Conservation (phyloP, 1,139 yeast genomes). For the Kodamaea arcana region DNA sequence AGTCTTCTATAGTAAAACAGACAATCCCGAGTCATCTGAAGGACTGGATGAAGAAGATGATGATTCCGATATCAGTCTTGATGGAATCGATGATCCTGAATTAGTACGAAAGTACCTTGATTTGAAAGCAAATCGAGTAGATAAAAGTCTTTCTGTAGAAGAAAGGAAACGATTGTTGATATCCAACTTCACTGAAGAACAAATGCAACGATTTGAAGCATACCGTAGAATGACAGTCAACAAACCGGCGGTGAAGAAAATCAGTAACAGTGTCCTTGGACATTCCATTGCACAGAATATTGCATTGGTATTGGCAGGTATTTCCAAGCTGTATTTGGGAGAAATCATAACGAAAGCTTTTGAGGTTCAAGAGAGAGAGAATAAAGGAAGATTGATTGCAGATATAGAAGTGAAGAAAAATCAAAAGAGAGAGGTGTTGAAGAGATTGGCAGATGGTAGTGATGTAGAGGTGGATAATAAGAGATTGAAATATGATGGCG, state of each 20-base stretch:
- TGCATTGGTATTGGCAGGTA: slow-evolving; percentile 79
- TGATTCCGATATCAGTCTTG: slow-evolving; percentile 22
- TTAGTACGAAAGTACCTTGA: slow-evolving; percentile 30
- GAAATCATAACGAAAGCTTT: slow-evolving; percentile 82
- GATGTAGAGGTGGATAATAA: slow-evolving; percentile 29
- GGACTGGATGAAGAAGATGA: slow-evolving; percentile 14
- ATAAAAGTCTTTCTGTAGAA: slow-evolving; percentile 29
- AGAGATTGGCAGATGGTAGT: slow-evolving; percentile 26
- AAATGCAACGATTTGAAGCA: slow-evolving; percentile 84
- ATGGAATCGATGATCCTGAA: slow-evolving; percentile 36
- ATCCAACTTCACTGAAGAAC: slow-evolving; percentile 73
- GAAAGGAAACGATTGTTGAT: slow-evolving; percentile 65
- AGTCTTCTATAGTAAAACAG: slow-evolving; percentile 34
- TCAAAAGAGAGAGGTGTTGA: slow-evolving; percentile 26
- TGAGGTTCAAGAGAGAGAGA: slow-evolving; percentile 56
- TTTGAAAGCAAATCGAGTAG: slow-evolving; percentile 21
- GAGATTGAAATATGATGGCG: slow-evolving; percentile 35
- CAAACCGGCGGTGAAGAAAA: slow-evolving; percentile 72
- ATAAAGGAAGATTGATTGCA: slow-evolving; percentile 38
- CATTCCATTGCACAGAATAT: slow-evolving; percentile 83
- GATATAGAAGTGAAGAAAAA: slow-evolving; percentile 37
- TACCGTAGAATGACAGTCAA: slow-evolving; percentile 81
- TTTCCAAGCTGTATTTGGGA: slow-evolving; percentile 83
- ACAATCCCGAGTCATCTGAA: slow-evolving; percentile 11
- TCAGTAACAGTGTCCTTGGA: slow-evolving; percentile 74